These are phyloP conservation scores for Aspergillus neoniger DNA, from an alignment of 2,329 filamentous ascomycete species.

Conservation along the genomic window DNA sequence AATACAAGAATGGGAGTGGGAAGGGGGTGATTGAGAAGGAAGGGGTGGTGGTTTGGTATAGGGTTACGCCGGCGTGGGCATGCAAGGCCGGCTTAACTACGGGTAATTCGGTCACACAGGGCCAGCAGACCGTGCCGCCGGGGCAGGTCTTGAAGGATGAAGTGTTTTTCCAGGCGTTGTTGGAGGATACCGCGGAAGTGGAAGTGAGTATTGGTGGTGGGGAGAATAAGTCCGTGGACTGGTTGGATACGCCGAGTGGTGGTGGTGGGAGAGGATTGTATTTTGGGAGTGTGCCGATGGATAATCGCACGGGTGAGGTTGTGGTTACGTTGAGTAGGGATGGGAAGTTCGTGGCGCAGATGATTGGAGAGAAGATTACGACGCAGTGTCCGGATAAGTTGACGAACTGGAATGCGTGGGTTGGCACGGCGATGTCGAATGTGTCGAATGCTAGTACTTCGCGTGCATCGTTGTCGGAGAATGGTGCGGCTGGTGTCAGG, in stretches of 20 bases:
- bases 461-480: background rate
- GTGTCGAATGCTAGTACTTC: background rate
- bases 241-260: conserved; percentile 31
- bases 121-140: conserved; percentile 26
- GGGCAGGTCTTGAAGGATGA: conserved; percentile 22
- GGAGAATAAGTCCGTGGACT: conserved; percentile 19
- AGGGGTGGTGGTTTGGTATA: conserved; percentile 33
- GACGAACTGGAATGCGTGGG: conserved; percentile 43
- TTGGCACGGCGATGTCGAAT: conserved; percentile 27
- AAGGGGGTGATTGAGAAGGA: conserved; percentile 29
- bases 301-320: conserved; percentile 26
- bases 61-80: conserved; percentile 19
- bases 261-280: conserved; percentile 35
- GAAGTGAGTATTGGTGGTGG: conserved; percentile 40
- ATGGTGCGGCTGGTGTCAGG: background rate
- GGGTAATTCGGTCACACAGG: conserved; percentile 31
- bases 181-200: conserved; percentile 34
- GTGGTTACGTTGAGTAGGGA: conserved; percentile 30
- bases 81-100: conserved; percentile 30
- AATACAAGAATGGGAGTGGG: conserved; percentile 35
- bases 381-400: conserved; percentile 24
- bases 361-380: conserved; percentile 29
- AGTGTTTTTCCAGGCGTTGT: conserved; percentile 37
- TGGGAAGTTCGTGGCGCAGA: conserved; percentile 20
- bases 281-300: conserved; percentile 32